Percentiles rank a stretch among this genome's conserved stretches.
Conservation (phyloP, 1,139 yeast genomes). For the Pichia cactophila region DNA sequence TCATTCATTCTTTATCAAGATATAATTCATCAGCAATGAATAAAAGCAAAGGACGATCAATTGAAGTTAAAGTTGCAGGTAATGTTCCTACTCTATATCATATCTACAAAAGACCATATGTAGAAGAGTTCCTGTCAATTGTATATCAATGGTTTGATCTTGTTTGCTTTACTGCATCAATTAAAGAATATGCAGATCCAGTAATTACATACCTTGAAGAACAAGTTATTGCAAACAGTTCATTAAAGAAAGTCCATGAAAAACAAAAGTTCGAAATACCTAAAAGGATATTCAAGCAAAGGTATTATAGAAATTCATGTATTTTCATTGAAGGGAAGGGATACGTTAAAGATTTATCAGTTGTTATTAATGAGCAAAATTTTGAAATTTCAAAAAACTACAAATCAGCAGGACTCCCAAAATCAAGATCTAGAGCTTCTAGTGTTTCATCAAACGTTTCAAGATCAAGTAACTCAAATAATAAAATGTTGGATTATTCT, state of each 20-base stretch:
- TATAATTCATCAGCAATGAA: conserved; percentile 39
- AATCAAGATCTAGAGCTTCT: conserved; percentile 3
- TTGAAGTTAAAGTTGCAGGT: conserved; percentile 64
- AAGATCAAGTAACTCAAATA: conserved; percentile 9
- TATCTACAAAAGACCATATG: conserved; percentile 87
- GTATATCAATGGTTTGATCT: conserved; percentile 84
- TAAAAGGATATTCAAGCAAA: conserved; percentile 39
- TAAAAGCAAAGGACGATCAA: conserved; percentile 48
- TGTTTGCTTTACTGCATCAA: conserved; percentile 89
- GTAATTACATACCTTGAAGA: conserved; percentile 82
- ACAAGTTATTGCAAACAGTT: conserved; percentile 29
- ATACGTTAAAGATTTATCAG: conserved; percentile 75
- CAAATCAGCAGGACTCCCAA: not conserved
- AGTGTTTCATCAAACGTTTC: conserved; percentile 2
- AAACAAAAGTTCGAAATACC: conserved; percentile 2
- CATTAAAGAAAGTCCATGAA: conserved; percentile 9
- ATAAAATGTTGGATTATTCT: conserved; percentile 42
- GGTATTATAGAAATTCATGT: conserved; percentile 79
- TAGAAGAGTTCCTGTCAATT: conserved; percentile 73
- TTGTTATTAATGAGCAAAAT: conserved; percentile 15
- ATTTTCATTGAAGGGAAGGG: conserved; percentile 68
- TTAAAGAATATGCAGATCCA: conserved; percentile 94
- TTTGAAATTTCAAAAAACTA: not conserved
- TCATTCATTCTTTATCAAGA: conserved; percentile 82
- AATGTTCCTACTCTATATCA: conserved; percentile 69